A percentile compares a stretch with the other conserved stretches of the same genome.
Evolutionary conservation across 805 yeast species (phyloP).

Genomic region (Hanseniaspora osmophila): DNA sequence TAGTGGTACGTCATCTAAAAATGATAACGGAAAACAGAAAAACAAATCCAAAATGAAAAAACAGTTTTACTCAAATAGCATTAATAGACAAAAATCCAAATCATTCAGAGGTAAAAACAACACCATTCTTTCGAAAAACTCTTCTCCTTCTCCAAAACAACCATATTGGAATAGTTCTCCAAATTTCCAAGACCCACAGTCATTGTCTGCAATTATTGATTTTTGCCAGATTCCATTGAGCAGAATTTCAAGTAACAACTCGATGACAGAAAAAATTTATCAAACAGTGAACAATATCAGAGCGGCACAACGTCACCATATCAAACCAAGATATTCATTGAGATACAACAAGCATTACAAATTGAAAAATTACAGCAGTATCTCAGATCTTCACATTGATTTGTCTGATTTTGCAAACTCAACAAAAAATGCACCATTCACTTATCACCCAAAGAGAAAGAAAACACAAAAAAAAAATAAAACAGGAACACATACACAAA

Average conservation of each 20-base stretch:
- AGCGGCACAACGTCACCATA: background rate
- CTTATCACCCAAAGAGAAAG: background rate
- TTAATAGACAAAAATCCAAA: background rate
- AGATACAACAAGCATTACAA: background rate
- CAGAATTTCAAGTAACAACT: background rate
- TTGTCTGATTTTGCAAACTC: background rate
- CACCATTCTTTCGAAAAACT: background rate
- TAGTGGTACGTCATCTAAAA: background rate
- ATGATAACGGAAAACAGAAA: background rate
- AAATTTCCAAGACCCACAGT: background rate
- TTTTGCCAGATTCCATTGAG: background rate
- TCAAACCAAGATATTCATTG: background rate
- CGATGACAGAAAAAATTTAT: background rate
- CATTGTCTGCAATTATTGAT: background rate
- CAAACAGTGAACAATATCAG: background rate
- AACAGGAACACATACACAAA: background rate
- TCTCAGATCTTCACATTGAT: background rate
- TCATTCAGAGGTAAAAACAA: background rate
- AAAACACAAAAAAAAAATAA: background rate
- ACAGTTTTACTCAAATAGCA: background rate
- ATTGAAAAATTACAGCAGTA: background rate
- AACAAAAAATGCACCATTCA: background rate
- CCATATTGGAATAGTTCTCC: background rate
- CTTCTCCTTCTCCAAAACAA: background rate
- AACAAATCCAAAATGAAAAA: background rate